Base-by-base conservation (phyloP, 2,329 filamentous ascomycete genomes). In the Pseudogymnoascus sp. region DNA sequence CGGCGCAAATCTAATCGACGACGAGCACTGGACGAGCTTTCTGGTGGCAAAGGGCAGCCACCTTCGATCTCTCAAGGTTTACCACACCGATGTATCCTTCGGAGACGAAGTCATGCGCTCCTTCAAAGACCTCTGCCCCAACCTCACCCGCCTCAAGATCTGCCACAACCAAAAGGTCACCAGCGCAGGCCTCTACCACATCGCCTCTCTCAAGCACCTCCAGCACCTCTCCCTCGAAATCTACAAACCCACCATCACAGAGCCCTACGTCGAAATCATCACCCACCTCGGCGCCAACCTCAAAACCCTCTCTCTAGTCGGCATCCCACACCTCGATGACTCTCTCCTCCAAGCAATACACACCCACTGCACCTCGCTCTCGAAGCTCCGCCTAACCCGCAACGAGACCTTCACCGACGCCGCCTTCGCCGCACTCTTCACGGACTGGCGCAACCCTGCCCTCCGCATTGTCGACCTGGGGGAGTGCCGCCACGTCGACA, bases 31-130 rank as follows among this genome's bases (percentile, higher is more conserved):
- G 93, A 80, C 82, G 61, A 79, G 83, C 59, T 86, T 89, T 59
- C 84, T 97, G 62, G 76, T 78, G 11, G 79, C 81, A 61, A 86
- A 88, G 64, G 93, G 92, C 10, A 69, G 77, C 7, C 74, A 81
- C 21, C 80, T 97, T 11, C 82, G 86, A 68, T 80, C 81, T 0
- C 75, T 97, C 19, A 89, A 92, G 69, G 81, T 97, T 1, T 92
- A 91, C 70, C 92, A 89, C 75, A 89, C 95, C 0, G 92, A 97
- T 73, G 88, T 82, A 61, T 86, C 93, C 33, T 89, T 97, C 67
- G 85, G 87, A 42, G 87, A 96, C 65, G 82, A 88, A 6, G 84
- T 84, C 0, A 77, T 95, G 0, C 73, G 79, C 13, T 74, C 81
- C n/a, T 78, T 97, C 65, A 79, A 81, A 24, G 77, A 80, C 6